phyloP scores from a whole-genome alignment of 2,329 filamentous ascomycete species.

The Alternaria triticina region DNA sequence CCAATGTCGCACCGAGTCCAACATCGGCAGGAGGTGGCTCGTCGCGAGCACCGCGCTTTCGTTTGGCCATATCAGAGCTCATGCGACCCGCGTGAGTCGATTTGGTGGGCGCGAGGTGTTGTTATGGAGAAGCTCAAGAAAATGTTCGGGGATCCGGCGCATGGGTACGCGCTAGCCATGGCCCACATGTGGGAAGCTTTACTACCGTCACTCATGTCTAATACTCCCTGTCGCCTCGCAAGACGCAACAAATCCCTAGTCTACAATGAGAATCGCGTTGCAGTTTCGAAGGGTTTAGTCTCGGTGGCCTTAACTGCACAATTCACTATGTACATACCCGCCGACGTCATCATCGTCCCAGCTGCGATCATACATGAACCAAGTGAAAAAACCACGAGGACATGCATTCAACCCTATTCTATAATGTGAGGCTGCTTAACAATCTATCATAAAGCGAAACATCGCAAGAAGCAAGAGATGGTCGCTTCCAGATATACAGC shows the following conservation, averaged over 20 bases:
- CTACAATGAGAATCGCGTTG: neutral
- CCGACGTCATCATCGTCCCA: neutral
- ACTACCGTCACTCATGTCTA: neutral
- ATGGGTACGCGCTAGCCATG: neutral
- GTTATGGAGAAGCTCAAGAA: slow-evolving; percentile 4
- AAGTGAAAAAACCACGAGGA: neutral
- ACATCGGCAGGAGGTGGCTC: slow-evolving; percentile 26
- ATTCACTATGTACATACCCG: neutral
- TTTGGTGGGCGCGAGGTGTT: neutral
- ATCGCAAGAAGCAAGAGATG: neutral
- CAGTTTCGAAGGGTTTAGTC: neutral
- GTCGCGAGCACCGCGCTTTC: slow-evolving; percentile 33
- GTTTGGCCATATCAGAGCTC: slow-evolving; percentile 36
- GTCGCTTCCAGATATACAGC: neutral
- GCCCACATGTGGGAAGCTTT: neutral
- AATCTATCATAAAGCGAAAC: neutral
- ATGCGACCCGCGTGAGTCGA: slow-evolving; percentile 6
- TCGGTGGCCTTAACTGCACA: neutral
- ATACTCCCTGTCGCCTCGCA: neutral
- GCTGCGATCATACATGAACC: neutral
- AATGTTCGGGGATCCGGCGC: slow-evolving; percentile 3
- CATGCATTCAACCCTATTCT: neutral
- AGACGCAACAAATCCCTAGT: neutral
- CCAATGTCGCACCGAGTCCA: slow-evolving; percentile 40
- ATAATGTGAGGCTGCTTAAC: neutral